phyloP scores from a whole-genome alignment of 2,329 filamentous ascomycete genomes.

The Microdochium nivale region DNA sequence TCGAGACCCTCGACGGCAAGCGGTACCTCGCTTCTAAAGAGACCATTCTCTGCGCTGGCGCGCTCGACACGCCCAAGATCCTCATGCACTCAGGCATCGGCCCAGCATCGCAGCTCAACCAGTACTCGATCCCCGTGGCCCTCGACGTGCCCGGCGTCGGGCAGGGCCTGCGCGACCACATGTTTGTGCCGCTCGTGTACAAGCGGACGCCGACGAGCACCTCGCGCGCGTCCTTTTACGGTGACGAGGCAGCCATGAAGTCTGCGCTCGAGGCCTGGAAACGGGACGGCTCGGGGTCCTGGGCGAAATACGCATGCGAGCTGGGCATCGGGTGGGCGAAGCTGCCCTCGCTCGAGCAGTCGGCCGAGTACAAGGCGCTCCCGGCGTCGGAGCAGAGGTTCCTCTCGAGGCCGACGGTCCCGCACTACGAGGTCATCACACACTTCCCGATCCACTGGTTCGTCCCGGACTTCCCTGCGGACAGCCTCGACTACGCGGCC shows the following conservation, averaged over 20 bases:
- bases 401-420: slow-evolving; percentile 40
- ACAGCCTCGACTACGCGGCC: slow-evolving; percentile 30
- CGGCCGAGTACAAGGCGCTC: slow-evolving; percentile 40
- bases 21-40: slow-evolving; percentile 20
- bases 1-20: slow-evolving; percentile 25
- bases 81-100: slow-evolving; percentile 26
- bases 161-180: slow-evolving; percentile 17
- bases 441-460: slow-evolving; percentile 35
- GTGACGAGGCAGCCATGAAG: slow-evolving; percentile 29
- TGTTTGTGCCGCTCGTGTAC: slow-evolving; percentile 27
- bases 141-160: slow-evolving; percentile 19
- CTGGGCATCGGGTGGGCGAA: slow-evolving; percentile 35
- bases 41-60: slow-evolving; percentile 21
- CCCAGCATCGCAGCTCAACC: slow-evolving; percentile 13
- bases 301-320: slow-evolving; percentile 28
- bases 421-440: slow-evolving; percentile 28
- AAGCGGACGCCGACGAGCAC: slow-evolving; percentile 18
- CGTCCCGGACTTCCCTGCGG: slow-evolving; percentile 25
- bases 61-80: slow-evolving; percentile 21
- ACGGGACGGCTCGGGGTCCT: slow-evolving; percentile 28
- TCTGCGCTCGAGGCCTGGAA: slow-evolving; percentile 39
- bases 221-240: slow-evolving; percentile 36
- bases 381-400: slow-evolving; percentile 31
- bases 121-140: slow-evolving; percentile 23
- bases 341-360: slow-evolving; percentile 26